Conservation (phyloP, 257 asterid genomes). For the Oldenlandia corymbosa region DNA sequence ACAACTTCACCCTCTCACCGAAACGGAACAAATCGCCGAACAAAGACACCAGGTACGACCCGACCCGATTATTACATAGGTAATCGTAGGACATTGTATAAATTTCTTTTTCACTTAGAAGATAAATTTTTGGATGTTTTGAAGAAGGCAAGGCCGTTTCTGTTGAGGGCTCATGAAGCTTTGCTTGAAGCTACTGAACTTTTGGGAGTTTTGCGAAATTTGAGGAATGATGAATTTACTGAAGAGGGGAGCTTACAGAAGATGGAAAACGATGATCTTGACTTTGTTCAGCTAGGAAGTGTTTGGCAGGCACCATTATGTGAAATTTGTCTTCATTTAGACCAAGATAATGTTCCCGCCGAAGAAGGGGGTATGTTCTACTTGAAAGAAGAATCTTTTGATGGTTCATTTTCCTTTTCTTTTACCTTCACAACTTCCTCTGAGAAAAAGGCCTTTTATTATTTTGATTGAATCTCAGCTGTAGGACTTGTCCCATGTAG, state of each 20-base stretch:
- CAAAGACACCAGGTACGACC: conserved; percentile 66
- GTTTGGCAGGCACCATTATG: conserved; percentile 79
- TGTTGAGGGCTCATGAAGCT: conserved; percentile 66
- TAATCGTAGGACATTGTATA: neutral
- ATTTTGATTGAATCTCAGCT: conserved; percentile 33
- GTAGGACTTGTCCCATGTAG: conserved; percentile 11
- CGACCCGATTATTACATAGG: neutral
- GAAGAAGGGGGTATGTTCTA: conserved; percentile 35
- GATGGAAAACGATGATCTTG: conserved; percentile 35
- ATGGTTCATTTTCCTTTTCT: neutral
- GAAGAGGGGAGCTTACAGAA: conserved; percentile 23
- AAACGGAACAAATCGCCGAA: conserved; percentile 68
- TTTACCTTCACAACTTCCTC: neutral
- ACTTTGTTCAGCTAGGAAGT: conserved; percentile 62
- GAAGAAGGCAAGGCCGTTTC: conserved; percentile 53
- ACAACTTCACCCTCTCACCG: conserved; percentile 36
- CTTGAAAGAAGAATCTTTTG: neutral
- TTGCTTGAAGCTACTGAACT: conserved; percentile 46
- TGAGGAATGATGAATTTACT: conserved; percentile 37
- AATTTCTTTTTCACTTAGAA: neutral
- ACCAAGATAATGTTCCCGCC: conserved; percentile 21
- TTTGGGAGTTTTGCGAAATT: conserved; percentile 37
- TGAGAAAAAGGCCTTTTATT: neutral
- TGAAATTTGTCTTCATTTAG: conserved; percentile 47
- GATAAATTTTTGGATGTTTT: neutral